Evolutionary conservation across 73 alveolate genomes (phyloP).

Genomic region (Diophrys sp.): DNA sequence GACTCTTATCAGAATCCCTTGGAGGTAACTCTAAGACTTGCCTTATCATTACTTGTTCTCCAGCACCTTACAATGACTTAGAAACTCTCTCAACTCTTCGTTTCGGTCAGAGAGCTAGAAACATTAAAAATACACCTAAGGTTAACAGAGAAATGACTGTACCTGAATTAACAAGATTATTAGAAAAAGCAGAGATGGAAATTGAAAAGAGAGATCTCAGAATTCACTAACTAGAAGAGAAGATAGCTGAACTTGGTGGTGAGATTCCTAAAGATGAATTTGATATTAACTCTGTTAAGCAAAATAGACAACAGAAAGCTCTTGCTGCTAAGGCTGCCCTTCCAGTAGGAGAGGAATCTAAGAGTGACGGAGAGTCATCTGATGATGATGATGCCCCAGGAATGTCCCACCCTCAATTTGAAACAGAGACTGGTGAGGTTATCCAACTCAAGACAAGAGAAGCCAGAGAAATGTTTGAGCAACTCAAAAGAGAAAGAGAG

Average conservation of each 20-base stretch:
- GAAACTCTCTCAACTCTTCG: slow-evolving; percentile 73
- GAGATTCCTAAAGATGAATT: slow-evolving; percentile 41
- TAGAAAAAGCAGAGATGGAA: slow-evolving; percentile 43
- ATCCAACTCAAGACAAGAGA: too few relatives aligned
- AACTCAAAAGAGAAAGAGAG: slow-evolving; percentile 31
- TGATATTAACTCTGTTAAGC: not conserved
- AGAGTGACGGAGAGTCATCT: not conserved
- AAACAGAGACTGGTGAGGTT: too few relatives aligned
- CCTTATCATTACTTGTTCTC: slow-evolving; percentile 77
- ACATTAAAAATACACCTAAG: slow-evolving; percentile 79
- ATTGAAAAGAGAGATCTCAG: slow-evolving; percentile 18
- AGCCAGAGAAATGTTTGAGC: slow-evolving; percentile 8
- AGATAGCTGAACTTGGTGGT: slow-evolving; percentile 27
- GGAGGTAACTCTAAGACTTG: slow-evolving; percentile 91
- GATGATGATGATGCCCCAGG: not conserved
- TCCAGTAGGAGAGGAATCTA: not conserved
- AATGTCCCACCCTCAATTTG: too few relatives aligned
- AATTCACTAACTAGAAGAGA: slow-evolving; percentile 20
- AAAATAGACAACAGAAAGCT: slow-evolving; percentile 4
- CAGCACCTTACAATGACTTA: slow-evolving; percentile 67
- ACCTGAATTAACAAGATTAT: slow-evolving; percentile 59
- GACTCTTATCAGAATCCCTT: slow-evolving; percentile 77
- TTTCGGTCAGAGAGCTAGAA: slow-evolving; percentile 80
- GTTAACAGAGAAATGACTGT: slow-evolving; percentile 79
- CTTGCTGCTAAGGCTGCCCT: too few relatives aligned